Evolutionary conservation across 2,329 filamentous ascomycete species (phyloP).

Genomic region (Lecanicillium sp.): DNA sequence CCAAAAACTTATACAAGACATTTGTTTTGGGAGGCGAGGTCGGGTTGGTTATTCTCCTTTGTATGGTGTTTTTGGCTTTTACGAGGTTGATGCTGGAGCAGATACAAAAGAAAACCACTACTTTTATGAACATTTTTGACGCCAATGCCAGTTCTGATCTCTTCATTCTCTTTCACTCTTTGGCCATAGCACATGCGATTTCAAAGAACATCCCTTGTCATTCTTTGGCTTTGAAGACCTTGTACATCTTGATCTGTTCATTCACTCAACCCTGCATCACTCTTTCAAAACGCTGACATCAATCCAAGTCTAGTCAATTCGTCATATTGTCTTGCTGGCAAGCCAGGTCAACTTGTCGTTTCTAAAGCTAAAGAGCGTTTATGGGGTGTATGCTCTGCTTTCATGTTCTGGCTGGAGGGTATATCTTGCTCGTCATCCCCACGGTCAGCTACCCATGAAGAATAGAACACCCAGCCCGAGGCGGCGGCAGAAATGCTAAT

Average conservation of each 20-base stretch:
- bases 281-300: background rate
- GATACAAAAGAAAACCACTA: background rate
- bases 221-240: too few relatives aligned
- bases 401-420: background rate
- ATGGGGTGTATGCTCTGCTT: background rate
- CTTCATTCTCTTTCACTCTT: too few relatives aligned
- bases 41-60: background rate
- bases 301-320: too few relatives aligned
- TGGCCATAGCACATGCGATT: background rate
- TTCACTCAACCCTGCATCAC: too few relatives aligned
- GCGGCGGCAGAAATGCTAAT: constrained; percentile 21
- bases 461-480: background rate
- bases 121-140: background rate
- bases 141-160: too few relatives aligned
- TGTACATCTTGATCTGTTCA: too few relatives aligned
- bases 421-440: background rate
- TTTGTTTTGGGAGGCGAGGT: background rate
- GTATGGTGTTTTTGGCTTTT: background rate
- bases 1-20: background rate
- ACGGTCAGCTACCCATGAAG: background rate
- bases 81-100: background rate
- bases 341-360: background rate
- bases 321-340: constrained; percentile 6
- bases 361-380: background rate
- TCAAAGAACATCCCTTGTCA: too few relatives aligned